A percentile compares a stretch with the other conserved stretches of the same genome.
Evolutionary conservation across 169 alveolate species (phyloP).

Genomic region (Plasmodium falciparum): DNA sequence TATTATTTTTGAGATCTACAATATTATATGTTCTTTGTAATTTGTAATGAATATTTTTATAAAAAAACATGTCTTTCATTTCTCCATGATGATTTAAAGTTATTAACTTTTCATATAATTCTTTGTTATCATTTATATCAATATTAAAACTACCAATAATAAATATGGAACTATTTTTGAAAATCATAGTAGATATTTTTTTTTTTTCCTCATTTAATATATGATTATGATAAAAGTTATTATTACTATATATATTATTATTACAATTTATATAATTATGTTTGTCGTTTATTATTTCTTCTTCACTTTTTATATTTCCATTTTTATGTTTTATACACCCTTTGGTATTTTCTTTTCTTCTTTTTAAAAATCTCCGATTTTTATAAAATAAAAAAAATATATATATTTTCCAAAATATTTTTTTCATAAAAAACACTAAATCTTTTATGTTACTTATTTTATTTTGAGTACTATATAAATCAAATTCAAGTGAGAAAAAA

Average conservation of each 20-base stretch:
- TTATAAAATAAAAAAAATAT: constrained; percentile 46
- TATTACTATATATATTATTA: not conserved
- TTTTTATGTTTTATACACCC: not conserved
- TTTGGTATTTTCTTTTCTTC: constrained; percentile 5
- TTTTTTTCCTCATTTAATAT: not conserved
- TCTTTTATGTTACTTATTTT: constrained; percentile 67
- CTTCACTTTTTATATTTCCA: constrained; percentile 2
- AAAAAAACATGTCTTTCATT: constrained; percentile 69
- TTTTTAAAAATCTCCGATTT: constrained; percentile 24
- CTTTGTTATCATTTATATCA: constrained; percentile 35
- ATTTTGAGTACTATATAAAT: constrained; percentile 47
- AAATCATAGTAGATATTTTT: constrained; percentile 33
- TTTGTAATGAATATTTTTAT: constrained; percentile 60
- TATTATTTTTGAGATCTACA: constrained; percentile 45
- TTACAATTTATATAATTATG: not conserved
- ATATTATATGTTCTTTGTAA: constrained; percentile 59
- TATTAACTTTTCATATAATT: constrained; percentile 30
- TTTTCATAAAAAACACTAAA: constrained; percentile 40
- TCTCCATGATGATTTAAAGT: constrained; percentile 37
- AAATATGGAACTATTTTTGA: constrained; percentile 55
- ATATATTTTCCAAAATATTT: constrained; percentile 66
- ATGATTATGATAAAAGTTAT: not conserved
- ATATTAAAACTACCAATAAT: constrained; percentile 71
- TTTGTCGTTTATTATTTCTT: constrained; percentile 18
- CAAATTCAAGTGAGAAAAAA: constrained; percentile 63